Percentiles rank a stretch among this genome's conserved stretches.
Conservation (phyloP, 257 asterid genomes). For the Hygrophila difformis region DNA sequence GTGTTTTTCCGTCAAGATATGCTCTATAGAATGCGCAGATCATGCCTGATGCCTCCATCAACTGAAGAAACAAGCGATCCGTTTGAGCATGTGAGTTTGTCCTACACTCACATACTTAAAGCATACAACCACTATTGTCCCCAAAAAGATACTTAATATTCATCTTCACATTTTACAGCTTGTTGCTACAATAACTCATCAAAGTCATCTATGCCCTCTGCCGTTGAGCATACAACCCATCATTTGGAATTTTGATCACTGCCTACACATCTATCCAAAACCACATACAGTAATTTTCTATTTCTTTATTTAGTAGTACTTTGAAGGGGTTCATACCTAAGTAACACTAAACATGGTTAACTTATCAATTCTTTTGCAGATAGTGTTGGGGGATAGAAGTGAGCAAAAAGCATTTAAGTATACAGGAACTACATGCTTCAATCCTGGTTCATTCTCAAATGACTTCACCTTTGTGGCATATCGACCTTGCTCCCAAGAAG, state of each 20-base stretch:
- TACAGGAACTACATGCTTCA: constrained; percentile 83
- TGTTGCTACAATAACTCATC: constrained; percentile 89
- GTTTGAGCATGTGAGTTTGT: constrained; percentile 73
- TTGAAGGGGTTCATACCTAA: neutral
- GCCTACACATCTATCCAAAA: constrained; percentile 86
- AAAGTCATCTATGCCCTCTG: constrained; percentile 94
- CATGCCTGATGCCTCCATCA: constrained; percentile 84
- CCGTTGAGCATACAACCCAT: constrained; percentile 85
- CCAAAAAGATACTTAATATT: constrained; percentile 8
- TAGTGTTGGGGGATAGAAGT: constrained; percentile 83
- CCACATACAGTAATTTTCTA: constrained; percentile 68
- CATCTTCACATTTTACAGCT: constrained; percentile 43
- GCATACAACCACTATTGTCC: constrained; percentile 2
- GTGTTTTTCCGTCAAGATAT: constrained; percentile 91
- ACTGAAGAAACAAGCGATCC: constrained; percentile 87
- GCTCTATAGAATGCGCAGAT: constrained; percentile 91
- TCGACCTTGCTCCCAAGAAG: constrained; percentile 82
- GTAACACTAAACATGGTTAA: constrained; percentile 1
- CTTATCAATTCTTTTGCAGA: constrained; percentile 38
- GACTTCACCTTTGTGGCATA: constrained; percentile 74
- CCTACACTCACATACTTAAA: constrained; percentile 7
- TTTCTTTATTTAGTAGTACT: constrained; percentile 14
- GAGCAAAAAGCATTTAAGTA: constrained; percentile 79
- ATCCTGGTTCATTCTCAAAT: constrained; percentile 90
- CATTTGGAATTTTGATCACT: constrained; percentile 89